Base-by-base conservation (phyloP, 2,329 filamentous ascomycete genomes). In the Xylariaceae sp. region DNA sequence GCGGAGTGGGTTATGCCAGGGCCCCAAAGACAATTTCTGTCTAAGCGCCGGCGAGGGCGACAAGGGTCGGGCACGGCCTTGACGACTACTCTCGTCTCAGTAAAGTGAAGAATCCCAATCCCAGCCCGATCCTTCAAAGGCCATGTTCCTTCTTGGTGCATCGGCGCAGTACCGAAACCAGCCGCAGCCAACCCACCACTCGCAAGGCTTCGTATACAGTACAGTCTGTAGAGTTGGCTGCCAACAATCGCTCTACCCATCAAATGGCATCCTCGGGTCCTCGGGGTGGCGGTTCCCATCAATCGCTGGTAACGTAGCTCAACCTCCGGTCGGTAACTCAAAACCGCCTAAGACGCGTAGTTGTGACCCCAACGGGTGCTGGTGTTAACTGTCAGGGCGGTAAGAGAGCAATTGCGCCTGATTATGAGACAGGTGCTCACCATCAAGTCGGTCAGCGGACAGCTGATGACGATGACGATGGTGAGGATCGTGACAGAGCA, bases 11-110 rank as follows among this genome's bases (percentile, higher is more conserved):
- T 41, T 59, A 43, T 54, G 49, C 47, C 36, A 58, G 53, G 39
- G 63, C 59, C 62, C 63, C 58, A 61, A 63, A 61, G 61, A 61
- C 62, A 62, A 59, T 57, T 58, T 41, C 41, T 56, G 56, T 60
- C 57, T 68, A 68, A 68, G 67, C 67, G 67, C 67, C 64, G 58
- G 58, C 42, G 50, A 59, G 54, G 49, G 49, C 21, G 57, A 59
- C 61, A 56, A 49, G 64, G 65, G 63, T 55, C 50, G 57, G 55
- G 51, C 61, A 61, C 61, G 53, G 61, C 63, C 61, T 57, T 54
- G 41, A 55, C 60, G 56, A 51, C 53, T 60, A 47, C 59, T 51
- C 60, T 55, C 40, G 46, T 41, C 37, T 36, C 43, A 37, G 13
- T 26, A 49, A n/a, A n/a, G n/a, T n/a, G n/a, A n/a, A n/a, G 32